Evolutionary conservation across 495 filamentous ascomycete genomes (phyloP), one percentile per base, ranked within the genome.

Genomic region (Penicillium waksmanii): DNA sequence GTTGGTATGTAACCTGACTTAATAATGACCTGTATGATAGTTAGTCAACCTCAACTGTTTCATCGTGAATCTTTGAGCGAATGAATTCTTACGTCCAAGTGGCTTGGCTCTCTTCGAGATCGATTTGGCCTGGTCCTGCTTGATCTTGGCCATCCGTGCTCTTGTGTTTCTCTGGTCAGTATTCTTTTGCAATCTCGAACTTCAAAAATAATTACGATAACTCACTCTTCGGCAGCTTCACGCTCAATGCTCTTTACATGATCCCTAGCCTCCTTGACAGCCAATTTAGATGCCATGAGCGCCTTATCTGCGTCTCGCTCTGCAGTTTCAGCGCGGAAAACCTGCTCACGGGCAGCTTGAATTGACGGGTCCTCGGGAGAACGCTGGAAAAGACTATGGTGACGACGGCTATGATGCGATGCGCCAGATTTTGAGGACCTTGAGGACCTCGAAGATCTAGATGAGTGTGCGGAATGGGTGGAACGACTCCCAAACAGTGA

Each of bases 31-130:
- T 51, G 36, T 38, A 38, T 15, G 5, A 43, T 8, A 27, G 10
- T 57, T 38, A 25, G 18, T 46, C n/a, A 91, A 76, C 89, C 93
- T 65, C 31, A 8, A 82, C 87, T 13, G 78, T 90, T 33, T 9
- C 0, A 38, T 38, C 12, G 7, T 9, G 17, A 19, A 44, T 17
- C 7, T 9, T 8, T 10, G 17, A 21, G 15, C 19, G 1, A 44
- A 82, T 92, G 13, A 58, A 43, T 35, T 79, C 85, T 68, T 79
- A 87, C 87, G 82, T 27, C 86, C 86, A 63, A 89, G 81, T 15
- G 80, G 77, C 76, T 85, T 82, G n/a, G 82, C 86, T 25, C 85
- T 73, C 82, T 88, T 88, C 31, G 81, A 82, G 21, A 90, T 82
- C 57, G 78, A 76, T 56, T 76, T 82, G 0, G 85, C 86, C 62